Base-by-base conservation (phyloP, 192 early-diverging fungal genomes). In the Phycomyces nitens region DNA sequence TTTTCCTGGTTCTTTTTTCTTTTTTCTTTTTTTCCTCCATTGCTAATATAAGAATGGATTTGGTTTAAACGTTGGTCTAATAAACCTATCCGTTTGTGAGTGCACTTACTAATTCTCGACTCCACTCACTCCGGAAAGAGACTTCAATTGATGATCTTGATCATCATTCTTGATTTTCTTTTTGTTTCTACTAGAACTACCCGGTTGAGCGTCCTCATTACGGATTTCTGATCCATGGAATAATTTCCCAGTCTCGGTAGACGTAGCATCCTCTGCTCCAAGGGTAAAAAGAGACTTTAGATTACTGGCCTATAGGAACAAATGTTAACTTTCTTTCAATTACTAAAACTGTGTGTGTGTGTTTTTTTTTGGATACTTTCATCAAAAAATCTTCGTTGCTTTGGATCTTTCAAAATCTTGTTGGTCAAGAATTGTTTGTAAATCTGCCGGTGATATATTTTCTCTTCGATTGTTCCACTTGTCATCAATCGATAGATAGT, bases 331-430 rank as follows among this genome's bases (percentile, higher is more conserved):
- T 82, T 95, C 95, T 23, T 89, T 95, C 56, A 88, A 95, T 59
- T 94, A 91, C 7, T 95, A n/a, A n/a, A n/a, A n/a, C n/a, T n/a
- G n/a, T n/a, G n/a, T n/a, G n/a, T n/a, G n/a, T n/a, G n/a, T 99
- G 7, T 88, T 86, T 57, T 94, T 96, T 72, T 94, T 89, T 67
- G 94, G 98, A 69, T 84, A 78, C 29, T 69, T 98, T 61, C 94
- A 94, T 73, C 93, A 89, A 79, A 98, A 99, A 79, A 94, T 97
- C 82, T 94, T 97, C 89, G 98, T 98, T 88, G 92, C 95, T n/a
- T 94, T 95, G 71, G 98, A 95, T 75, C 81, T 99, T 75, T 94
- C 96, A 80, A 92, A 95, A 82, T 82, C 90, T 41, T 88, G 92
- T 47, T 95, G 95, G 38, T 92, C 72, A 99, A 60, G 65, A 95